Evolutionary conservation across 768 basidiomycete genomes (phyloP).

Genomic region (Amanita rubescens): DNA sequence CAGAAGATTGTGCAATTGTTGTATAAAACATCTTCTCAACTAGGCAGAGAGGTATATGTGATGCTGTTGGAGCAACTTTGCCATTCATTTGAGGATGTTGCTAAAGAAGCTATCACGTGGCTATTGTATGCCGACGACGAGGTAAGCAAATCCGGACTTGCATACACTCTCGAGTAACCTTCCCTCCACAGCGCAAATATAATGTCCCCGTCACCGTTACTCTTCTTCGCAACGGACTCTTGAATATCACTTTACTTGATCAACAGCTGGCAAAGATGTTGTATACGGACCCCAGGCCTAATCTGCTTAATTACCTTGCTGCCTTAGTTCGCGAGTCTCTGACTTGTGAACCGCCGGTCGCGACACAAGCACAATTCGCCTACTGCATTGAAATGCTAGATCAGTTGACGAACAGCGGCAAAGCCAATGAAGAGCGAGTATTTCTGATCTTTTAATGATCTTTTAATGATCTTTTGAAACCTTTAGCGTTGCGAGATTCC

Average conservation of each 20-base stretch:
- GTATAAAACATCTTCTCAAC: slow-evolving; percentile 79
- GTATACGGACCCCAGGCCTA: slow-evolving; percentile 69
- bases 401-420: slow-evolving; percentile 64
- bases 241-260: slow-evolving; percentile 74
- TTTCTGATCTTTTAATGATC: slow-evolving; percentile 2
- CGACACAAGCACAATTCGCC: slow-evolving; percentile 71
- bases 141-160: slow-evolving; percentile 35
- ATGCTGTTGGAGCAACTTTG: slow-evolving; percentile 85
- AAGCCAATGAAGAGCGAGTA: slow-evolving; percentile 84
- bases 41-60: slow-evolving; percentile 92
- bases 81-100: slow-evolving; percentile 83
- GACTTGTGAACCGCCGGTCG: slow-evolving; percentile 71
- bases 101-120: slow-evolving; percentile 96
- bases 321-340: slow-evolving; percentile 83
- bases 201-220: slow-evolving; percentile 92
- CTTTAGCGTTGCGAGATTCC: slow-evolving; percentile 54
- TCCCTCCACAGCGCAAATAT: slow-evolving; percentile 71
- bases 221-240: slow-evolving; percentile 75
- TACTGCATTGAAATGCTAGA: slow-evolving; percentile 76
- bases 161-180: slow-evolving; percentile 6
- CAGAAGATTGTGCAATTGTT: slow-evolving; percentile 95
- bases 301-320: slow-evolving; percentile 73
- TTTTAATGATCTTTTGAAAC: slow-evolving; percentile 5
- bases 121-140: slow-evolving; percentile 94
- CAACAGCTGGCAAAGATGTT: slow-evolving; percentile 85